Percentiles rank a stretch among this genome's conserved stretches.
These are phyloP conservation scores for Lactarius vividus DNA, from an alignment of 768 basidiomycete genomes.

Conservation along the genomic window DNA sequence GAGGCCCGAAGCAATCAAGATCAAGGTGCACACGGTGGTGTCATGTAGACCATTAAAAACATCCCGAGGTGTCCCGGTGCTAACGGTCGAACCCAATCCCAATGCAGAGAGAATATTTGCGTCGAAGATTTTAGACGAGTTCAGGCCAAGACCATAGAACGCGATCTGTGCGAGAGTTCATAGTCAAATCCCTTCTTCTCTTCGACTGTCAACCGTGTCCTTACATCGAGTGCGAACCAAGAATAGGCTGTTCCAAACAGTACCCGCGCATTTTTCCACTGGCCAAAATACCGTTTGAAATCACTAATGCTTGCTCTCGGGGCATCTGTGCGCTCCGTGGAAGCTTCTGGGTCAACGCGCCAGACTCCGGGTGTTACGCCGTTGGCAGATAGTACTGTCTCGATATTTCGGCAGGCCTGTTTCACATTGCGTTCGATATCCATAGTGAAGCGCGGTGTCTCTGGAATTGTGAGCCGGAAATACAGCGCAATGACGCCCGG, in stretches of 20 bases:
- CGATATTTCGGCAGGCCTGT: constrained; percentile 72
- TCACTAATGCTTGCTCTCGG: constrained; percentile 68
- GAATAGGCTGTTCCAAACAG: constrained; percentile 76
- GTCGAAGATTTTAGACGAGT: constrained; percentile 70
- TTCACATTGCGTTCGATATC: constrained; percentile 84
- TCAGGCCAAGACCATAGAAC: constrained; percentile 87
- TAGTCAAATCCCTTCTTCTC: not conserved
- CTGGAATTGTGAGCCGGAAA: constrained; percentile 93
- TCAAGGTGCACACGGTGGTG: constrained; percentile 67
- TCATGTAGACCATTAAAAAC: constrained; percentile 57
- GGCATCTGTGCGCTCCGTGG: constrained; percentile 56
- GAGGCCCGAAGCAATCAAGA: constrained; percentile 72
- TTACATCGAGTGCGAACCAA: constrained; percentile 85
- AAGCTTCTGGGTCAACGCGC: constrained; percentile 52
- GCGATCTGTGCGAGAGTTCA: constrained; percentile 51
- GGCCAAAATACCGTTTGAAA: constrained; percentile 64
- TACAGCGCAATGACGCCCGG: constrained; percentile 81
- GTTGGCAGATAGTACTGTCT: constrained; percentile 53
- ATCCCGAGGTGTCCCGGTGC: constrained; percentile 32
- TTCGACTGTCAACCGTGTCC: constrained; percentile 33
- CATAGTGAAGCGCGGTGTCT: constrained; percentile 90
- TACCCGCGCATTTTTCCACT: constrained; percentile 77
- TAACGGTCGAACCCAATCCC: constrained; percentile 55
- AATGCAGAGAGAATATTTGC: constrained; percentile 43
- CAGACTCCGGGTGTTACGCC: constrained; percentile 36